These are phyloP conservation scores for Chaetomiaceae sp. DNA, from an alignment of 2,329 filamentous ascomycete species.

Conservation along the genomic window DNA sequence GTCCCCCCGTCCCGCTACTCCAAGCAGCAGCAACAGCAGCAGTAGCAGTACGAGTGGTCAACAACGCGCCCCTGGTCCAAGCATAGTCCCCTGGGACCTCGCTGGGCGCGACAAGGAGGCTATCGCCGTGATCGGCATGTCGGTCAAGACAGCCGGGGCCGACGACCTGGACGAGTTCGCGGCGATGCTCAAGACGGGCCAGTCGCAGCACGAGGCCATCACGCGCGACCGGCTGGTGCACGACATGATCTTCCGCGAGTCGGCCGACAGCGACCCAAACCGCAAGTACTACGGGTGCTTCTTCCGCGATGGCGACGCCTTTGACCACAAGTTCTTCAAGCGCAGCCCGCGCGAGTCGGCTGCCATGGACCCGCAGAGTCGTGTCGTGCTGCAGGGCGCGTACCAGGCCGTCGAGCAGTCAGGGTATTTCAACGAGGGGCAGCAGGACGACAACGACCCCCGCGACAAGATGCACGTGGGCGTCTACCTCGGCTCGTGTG, in stretches of 20 bases:
- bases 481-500: conserved; percentile 30
- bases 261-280: not conserved
- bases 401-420: conserved; percentile 37
- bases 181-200: not conserved
- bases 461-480: conserved; percentile 31
- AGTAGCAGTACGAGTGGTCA: too few relatives aligned
- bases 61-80: too few relatives aligned
- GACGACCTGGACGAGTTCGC: not conserved
- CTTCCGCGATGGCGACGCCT: conserved; percentile 27
- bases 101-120: too few relatives aligned
- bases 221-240: too few relatives aligned
- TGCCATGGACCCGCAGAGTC: conserved; percentile 40
- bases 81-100: too few relatives aligned
- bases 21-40: too few relatives aligned
- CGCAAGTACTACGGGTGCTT: not conserved
- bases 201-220: too few relatives aligned
- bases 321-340: conserved; percentile 40
- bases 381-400: conserved; percentile 36
- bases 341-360: conserved; percentile 36
- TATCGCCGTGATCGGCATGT: not conserved
- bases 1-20: too few relatives aligned
- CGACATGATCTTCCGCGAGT: not conserved
- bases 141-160: not conserved
- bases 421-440: conserved; percentile 22
- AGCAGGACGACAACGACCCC: conserved; percentile 26